A percentile compares a stretch with the other conserved stretches of the same genome.
Conservation (phyloP, 345 rosid species). For the Ceriops decandra region DNA sequence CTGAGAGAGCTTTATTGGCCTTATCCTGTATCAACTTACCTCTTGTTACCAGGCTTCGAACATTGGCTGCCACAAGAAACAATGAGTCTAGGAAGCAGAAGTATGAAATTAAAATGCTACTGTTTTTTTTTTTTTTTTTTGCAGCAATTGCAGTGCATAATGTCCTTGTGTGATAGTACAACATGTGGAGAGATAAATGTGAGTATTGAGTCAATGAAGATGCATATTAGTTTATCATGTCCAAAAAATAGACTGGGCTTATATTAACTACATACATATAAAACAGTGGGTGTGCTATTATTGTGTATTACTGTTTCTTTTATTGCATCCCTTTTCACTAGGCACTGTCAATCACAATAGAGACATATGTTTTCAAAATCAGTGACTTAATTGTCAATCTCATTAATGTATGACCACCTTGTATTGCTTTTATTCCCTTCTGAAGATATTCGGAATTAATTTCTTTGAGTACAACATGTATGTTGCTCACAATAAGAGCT, state of each 20-base stretch:
- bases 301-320: too few species aligned
- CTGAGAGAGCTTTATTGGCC: conserved; percentile 69
- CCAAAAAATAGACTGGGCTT: too few species aligned
- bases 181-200: too few species aligned
- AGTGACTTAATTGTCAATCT: not conserved
- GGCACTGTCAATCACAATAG: not conserved
- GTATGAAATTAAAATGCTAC: too few species aligned
- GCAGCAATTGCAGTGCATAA: too few species aligned
- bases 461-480: conserved; percentile 79
- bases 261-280: too few species aligned
- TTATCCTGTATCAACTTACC: conserved; percentile 60
- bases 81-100: too few species aligned
- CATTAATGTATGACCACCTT: conserved; percentile 42
- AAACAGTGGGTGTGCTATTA: too few species aligned
- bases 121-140: too few species aligned
- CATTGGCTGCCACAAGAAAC: conserved; percentile 53
- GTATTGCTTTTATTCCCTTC: conserved; percentile 67
- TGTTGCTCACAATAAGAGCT: conserved; percentile 61
- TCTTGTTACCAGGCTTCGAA: conserved; percentile 61
- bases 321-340: not conserved
- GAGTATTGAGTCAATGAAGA: too few species aligned
- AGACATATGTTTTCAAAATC: not conserved
- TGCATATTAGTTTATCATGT: too few species aligned
- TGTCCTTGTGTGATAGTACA: too few species aligned
- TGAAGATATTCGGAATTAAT: conserved; percentile 72